These are phyloP conservation scores for Agrocybe pediades DNA, from an alignment of 768 basidiomycete genomes.

Conservation along the genomic window DNA sequence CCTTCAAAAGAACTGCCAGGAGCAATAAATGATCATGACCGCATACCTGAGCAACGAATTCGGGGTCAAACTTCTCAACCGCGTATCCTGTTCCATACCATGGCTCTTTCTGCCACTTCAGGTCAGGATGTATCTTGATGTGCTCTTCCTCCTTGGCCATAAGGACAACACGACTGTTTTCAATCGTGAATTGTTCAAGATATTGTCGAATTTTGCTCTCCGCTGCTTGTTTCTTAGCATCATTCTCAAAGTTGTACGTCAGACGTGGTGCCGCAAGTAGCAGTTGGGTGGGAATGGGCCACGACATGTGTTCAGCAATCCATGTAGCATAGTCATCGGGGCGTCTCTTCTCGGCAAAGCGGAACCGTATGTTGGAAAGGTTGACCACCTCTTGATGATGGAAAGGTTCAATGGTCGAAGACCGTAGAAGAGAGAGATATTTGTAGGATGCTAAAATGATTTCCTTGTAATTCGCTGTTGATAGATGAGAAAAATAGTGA, in stretches of 20 bases:
- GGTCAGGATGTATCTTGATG: slow-evolving; percentile 41
- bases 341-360: slow-evolving; percentile 82
- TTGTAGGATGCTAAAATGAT: slow-evolving; percentile 75
- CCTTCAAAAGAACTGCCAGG: slow-evolving; percentile 1
- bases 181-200: slow-evolving; percentile 58
- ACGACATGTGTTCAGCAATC: slow-evolving; percentile 73
- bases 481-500: background rate
- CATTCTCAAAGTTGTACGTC: slow-evolving; percentile 70
- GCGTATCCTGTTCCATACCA: slow-evolving; percentile 92
- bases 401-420: slow-evolving; percentile 60
- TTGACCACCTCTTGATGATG: slow-evolving; percentile 76
- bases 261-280: slow-evolving; percentile 72
- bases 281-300: slow-evolving; percentile 81
- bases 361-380: slow-evolving; percentile 75
- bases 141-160: slow-evolving; percentile 78
- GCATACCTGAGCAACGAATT: slow-evolving; percentile 58
- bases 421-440: slow-evolving; percentile 72
- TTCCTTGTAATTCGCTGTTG: slow-evolving; percentile 71
- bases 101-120: slow-evolving; percentile 73
- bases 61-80: slow-evolving; percentile 67
- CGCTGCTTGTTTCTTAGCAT: slow-evolving; percentile 37
- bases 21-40: slow-evolving; percentile 5
- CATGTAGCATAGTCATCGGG: slow-evolving; percentile 81
- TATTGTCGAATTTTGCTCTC: slow-evolving; percentile 60
- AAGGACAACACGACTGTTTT: slow-evolving; percentile 68